A percentile compares a stretch with the other conserved stretches of the same genome.
Evolutionary conservation across 2,329 filamentous ascomycete species (phyloP).

Genomic region (Colletotrichum australisinense): DNA sequence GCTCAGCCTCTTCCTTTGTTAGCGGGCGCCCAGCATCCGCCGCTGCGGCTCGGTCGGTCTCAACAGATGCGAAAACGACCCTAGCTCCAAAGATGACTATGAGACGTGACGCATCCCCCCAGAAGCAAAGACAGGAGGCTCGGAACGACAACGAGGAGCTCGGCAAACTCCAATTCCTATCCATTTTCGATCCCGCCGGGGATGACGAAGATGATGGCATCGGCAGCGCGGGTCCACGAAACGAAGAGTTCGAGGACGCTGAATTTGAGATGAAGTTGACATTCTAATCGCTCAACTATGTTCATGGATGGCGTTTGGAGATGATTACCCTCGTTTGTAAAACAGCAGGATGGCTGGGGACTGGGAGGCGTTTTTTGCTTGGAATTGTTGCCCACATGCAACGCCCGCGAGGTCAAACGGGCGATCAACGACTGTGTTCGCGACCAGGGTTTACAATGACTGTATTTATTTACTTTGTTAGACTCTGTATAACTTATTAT

Average conservation of each 20-base stretch:
- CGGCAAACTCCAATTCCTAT: constrained; percentile 64
- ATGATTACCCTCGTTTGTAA: constrained; percentile 20
- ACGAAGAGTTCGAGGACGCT: constrained; percentile 61
- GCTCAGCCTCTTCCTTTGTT: constrained; percentile 63
- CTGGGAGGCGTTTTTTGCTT: constrained; percentile 31
- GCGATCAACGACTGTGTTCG: background rate
- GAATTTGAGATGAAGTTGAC: constrained; percentile 66
- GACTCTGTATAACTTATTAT: background rate
- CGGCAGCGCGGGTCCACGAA: constrained; percentile 39
- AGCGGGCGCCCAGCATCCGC: constrained; percentile 33
- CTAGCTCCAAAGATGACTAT: constrained; percentile 6
- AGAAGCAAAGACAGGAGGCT: constrained; percentile 32
- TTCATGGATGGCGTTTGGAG: constrained; percentile 24
- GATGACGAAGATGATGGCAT: constrained; percentile 57
- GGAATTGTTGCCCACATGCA: constrained; percentile 24
- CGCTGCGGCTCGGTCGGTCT: constrained; percentile 23
- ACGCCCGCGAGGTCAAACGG: constrained; percentile 4
- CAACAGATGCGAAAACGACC: background rate
- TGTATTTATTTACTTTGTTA: constrained; percentile 27
- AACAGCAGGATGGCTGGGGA: constrained; percentile 7
- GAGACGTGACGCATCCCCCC: constrained; percentile 30
- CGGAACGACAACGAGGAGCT: constrained; percentile 46
- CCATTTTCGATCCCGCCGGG: constrained; percentile 66
- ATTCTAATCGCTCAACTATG: constrained; percentile 3
- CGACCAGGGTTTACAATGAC: constrained; percentile 7